A percentile compares a stretch with the other conserved stretches of the same genome.
These are phyloP conservation scores for Aspergillus pseudotamarii DNA, from an alignment of 2,329 filamentous ascomycete species.

Conservation along the genomic window DNA sequence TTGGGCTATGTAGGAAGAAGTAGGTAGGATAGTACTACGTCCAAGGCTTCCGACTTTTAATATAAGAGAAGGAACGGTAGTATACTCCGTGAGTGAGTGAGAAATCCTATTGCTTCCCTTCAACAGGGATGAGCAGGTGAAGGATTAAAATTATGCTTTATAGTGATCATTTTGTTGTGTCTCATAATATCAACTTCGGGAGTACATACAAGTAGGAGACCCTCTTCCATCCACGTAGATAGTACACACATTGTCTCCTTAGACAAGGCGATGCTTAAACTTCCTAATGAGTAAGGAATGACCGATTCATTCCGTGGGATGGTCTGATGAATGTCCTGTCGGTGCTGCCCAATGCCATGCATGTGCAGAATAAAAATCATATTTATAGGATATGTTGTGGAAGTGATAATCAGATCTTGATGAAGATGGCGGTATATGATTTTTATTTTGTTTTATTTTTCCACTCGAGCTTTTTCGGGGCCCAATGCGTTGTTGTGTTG, in stretches of 20 bases:
- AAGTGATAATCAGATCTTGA: conserved; percentile 2
- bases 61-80: background rate
- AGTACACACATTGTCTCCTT: too few relatives aligned
- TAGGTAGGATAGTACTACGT: background rate
- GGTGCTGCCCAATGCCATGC: conserved; percentile 12
- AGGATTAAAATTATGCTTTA: background rate
- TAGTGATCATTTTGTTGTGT: background rate
- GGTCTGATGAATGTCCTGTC: conserved; percentile 7
- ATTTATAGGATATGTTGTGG: background rate
- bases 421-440: background rate
- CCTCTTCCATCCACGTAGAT: background rate
- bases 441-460: background rate
- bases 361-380: background rate
- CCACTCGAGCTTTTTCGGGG: background rate
- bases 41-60: background rate
- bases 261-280: too few relatives aligned
- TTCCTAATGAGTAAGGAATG: background rate
- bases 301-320: background rate
- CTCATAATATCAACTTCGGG: background rate
- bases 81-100: background rate
- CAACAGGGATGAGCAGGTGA: background rate
- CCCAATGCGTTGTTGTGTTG: conserved; percentile 4
- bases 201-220: background rate
- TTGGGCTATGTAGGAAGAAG: background rate
- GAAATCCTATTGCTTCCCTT: background rate